Evolutionary conservation across 805 yeast genomes (phyloP).

Genomic region (Debaryomyces maramus): DNA sequence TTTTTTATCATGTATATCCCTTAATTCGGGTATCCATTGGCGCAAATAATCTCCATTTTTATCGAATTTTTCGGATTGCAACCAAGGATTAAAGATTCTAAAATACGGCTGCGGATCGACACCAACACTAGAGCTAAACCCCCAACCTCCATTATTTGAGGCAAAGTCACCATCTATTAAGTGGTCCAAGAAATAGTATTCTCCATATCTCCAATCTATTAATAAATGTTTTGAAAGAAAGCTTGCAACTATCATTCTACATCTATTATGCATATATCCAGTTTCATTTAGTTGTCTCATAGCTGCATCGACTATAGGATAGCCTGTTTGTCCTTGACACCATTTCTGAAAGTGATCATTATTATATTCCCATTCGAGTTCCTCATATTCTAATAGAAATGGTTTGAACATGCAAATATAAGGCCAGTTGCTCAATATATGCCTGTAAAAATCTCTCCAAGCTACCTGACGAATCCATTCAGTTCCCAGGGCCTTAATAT

Average conservation of each 20-base stretch:
- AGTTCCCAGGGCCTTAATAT: conserved; percentile 32
- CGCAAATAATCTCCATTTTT: conserved; percentile 47
- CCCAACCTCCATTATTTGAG: conserved; percentile 61
- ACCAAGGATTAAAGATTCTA: conserved; percentile 52
- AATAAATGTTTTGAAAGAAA: conserved; percentile 51
- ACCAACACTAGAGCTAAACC: conserved; percentile 52
- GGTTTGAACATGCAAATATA: conserved; percentile 51
- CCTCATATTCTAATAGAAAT: conserved; percentile 43
- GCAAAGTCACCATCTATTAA: conserved; percentile 54
- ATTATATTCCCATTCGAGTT: conserved; percentile 45
- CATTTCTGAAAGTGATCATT: conserved; percentile 44
- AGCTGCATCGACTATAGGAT: conserved; percentile 58
- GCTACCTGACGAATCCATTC: conserved; percentile 56
- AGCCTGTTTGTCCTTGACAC: conserved; percentile 56
- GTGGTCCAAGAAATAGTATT: conserved; percentile 48
- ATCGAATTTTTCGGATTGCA: conserved; percentile 51
- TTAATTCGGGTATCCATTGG: conserved; percentile 52
- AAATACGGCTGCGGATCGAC: conserved; percentile 59
- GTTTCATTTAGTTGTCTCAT: conserved; percentile 54
- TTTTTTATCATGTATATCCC: conserved; percentile 22
- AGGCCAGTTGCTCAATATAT: conserved; percentile 51
- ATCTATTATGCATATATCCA: conserved; percentile 55
- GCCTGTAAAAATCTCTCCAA: conserved; percentile 59
- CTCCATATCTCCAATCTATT: conserved; percentile 58
- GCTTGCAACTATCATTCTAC: conserved; percentile 54